Evolutionary conservation across 345 rosid species (phyloP).

Genomic region (Eucalyptus cloeziana): DNA sequence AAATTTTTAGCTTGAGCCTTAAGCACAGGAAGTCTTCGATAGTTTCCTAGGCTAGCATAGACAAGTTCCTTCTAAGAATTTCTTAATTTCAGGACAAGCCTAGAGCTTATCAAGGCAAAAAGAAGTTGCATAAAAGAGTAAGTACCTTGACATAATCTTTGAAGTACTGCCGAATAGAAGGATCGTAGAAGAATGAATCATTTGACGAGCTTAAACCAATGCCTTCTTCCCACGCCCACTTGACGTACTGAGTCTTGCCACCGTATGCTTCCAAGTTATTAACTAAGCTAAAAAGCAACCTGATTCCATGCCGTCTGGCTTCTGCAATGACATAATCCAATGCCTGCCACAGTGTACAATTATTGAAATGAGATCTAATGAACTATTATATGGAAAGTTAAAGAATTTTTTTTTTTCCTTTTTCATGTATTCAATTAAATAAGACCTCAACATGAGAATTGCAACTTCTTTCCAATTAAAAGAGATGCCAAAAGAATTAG

Average conservation of each 20-base stretch:
- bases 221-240: constrained; percentile 98
- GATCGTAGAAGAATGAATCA: constrained; percentile 95
- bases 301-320: constrained; percentile 58
- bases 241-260: constrained; percentile 86
- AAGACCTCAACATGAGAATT: not conserved
- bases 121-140: not conserved
- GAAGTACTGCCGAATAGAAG: constrained; percentile 78
- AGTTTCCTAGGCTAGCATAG: not conserved
- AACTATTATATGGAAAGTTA: not conserved
- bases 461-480: not conserved
- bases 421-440: not conserved
- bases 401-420: not conserved
- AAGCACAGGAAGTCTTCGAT: not conserved
- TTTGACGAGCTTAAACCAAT: constrained; percentile 84
- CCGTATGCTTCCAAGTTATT: constrained; percentile 86
- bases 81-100: not conserved
- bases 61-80: not conserved
- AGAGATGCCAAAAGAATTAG: not conserved
- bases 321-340: constrained; percentile 90
- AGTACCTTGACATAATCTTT: constrained; percentile 61
- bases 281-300: constrained; percentile 76
- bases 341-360: constrained; percentile 36
- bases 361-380: not conserved
- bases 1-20: not conserved
- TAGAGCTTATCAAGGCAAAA: not conserved